Evolutionary conservation across 2,329 filamentous ascomycete species (phyloP).

Genomic region (Lasiodiplodia hormozganensis): DNA sequence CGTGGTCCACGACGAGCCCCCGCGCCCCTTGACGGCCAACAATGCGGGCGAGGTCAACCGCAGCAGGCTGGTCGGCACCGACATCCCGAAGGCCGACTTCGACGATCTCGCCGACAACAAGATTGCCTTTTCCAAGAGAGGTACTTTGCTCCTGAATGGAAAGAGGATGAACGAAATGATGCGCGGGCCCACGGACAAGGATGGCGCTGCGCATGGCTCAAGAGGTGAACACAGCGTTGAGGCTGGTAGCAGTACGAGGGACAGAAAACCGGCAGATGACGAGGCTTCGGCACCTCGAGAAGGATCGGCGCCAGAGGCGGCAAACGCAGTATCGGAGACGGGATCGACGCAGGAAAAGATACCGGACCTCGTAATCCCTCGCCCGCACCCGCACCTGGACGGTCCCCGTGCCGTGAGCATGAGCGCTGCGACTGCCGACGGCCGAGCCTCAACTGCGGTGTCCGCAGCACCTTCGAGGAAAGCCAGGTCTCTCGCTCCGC

Average conservation of each 20-base stretch:
- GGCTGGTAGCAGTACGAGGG: conserved; percentile 21
- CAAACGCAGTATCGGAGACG: neutral
- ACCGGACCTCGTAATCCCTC: neutral
- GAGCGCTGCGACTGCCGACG: conserved; percentile 15
- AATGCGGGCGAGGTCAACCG: conserved; percentile 31
- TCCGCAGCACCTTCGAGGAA: neutral
- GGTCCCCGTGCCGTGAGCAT: conserved; percentile 19
- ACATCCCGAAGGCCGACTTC: conserved; percentile 62
- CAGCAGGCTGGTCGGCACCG: conserved; percentile 60
- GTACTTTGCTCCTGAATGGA: conserved; percentile 64
- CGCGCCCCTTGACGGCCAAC: conserved; percentile 33
- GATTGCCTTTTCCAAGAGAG: conserved; percentile 66
- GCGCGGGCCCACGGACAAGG: conserved; percentile 23
- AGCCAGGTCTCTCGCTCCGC: conserved; percentile 20
- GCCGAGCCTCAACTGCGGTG: conserved; percentile 10
- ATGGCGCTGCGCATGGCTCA: conserved; percentile 25
- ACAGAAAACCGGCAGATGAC: neutral
- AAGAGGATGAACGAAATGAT: conserved; percentile 54
- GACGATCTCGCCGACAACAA: conserved; percentile 60
- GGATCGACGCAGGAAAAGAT: neutral
- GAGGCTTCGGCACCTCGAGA: neutral
- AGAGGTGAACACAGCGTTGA: neutral
- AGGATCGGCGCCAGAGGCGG: neutral
- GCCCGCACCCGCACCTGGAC: neutral
- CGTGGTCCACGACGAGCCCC: conserved; percentile 48